Conservation (phyloP, 495 filamentous ascomycete genomes). For the Mycothermus thermophilus region DNA sequence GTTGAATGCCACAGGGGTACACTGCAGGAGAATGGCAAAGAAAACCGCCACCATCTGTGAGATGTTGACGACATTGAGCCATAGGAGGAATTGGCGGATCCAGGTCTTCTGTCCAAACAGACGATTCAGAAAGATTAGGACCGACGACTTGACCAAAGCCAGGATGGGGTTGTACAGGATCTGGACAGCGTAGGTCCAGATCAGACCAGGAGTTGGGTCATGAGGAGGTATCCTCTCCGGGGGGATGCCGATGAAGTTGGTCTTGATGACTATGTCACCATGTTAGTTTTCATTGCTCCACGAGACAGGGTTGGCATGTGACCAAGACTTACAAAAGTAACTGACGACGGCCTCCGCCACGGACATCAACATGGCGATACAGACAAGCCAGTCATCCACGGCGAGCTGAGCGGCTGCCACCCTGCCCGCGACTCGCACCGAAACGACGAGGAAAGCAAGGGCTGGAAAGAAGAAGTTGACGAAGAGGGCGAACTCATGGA, state of each 20-base stretch:
- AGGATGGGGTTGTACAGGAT: slow-evolving; percentile 52
- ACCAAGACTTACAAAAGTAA: slow-evolving; percentile 27
- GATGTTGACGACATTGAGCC: slow-evolving; percentile 38
- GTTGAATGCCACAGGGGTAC: slow-evolving; percentile 35
- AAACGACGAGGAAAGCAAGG: slow-evolving; percentile 30
- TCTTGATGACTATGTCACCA: slow-evolving; percentile 32
- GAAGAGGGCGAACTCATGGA: slow-evolving; percentile 32
- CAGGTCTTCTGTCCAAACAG: slow-evolving; percentile 32
- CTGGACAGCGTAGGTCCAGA: slow-evolving; percentile 42
- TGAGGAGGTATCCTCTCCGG: slow-evolving; percentile 30
- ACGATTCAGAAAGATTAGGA: slow-evolving; percentile 45
- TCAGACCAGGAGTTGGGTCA: slow-evolving; percentile 25
- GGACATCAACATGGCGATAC: slow-evolving; percentile 32
- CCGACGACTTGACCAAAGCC: slow-evolving; percentile 43
- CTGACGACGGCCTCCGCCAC: slow-evolving; percentile 29
- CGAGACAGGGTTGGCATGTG: not conserved
- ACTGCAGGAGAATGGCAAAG: slow-evolving; percentile 46
- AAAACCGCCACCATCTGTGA: slow-evolving; percentile 40
- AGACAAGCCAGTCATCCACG: slow-evolving; percentile 32
- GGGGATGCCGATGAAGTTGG: slow-evolving; percentile 39
- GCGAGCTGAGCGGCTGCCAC: slow-evolving; percentile 23
- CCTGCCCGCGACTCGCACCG: slow-evolving; percentile 31
- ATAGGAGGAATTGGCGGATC: slow-evolving; percentile 31
- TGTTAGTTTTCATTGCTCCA: slow-evolving; percentile 3
- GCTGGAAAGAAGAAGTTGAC: slow-evolving; percentile 35